A percentile compares a stretch with the other conserved stretches of the same genome.
phyloP scores from a whole-genome alignment of 768 basidiomycete genomes.

The Candolleomyces aberdarensis region DNA sequence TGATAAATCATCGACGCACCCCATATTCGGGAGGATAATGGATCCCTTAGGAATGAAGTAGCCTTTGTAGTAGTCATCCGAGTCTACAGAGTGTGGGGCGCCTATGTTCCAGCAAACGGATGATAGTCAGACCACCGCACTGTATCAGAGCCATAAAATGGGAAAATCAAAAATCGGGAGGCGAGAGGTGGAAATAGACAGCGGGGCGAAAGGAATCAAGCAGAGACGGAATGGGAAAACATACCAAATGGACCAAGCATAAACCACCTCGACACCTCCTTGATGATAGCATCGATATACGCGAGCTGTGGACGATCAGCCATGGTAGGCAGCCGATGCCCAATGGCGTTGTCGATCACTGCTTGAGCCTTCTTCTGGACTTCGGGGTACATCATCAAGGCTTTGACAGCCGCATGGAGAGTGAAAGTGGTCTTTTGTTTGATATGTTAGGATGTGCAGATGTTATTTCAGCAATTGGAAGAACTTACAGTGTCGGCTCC shows the following conservation, averaged over 20 bases:
- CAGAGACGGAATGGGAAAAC: too few species aligned
- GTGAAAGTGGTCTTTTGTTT: conserved; percentile 16
- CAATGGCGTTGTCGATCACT: conserved; percentile 25
- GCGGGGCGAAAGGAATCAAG: too few species aligned
- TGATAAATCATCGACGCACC: not conserved
- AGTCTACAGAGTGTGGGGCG: conserved; percentile 4
- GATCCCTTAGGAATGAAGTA: conserved; percentile 1
- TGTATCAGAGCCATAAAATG: too few species aligned
- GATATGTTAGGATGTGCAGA: not conserved
- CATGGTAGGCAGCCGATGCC: conserved; percentile 23
- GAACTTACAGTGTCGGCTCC: conserved; percentile 31
- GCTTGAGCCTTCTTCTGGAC: conserved; percentile 24
- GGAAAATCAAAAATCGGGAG: too few species aligned
- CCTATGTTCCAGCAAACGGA: not conserved
- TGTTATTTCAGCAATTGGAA: too few species aligned
- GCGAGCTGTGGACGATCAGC: conserved; percentile 20
- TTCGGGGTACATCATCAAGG: conserved; percentile 25
- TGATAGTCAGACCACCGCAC: too few species aligned
- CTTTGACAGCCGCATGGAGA: conserved; percentile 10
- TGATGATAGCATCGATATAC: conserved; percentile 24
- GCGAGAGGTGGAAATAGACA: too few species aligned
- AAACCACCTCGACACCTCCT: conserved; percentile 22
- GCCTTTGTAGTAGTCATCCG: not conserved
- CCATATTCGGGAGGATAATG: not conserved
- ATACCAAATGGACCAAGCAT: conserved; percentile 12